Percentiles rank a stretch among this genome's conserved stretches.
Conservation (phyloP, 306 rosid genomes). For the Sindora glabra region DNA sequence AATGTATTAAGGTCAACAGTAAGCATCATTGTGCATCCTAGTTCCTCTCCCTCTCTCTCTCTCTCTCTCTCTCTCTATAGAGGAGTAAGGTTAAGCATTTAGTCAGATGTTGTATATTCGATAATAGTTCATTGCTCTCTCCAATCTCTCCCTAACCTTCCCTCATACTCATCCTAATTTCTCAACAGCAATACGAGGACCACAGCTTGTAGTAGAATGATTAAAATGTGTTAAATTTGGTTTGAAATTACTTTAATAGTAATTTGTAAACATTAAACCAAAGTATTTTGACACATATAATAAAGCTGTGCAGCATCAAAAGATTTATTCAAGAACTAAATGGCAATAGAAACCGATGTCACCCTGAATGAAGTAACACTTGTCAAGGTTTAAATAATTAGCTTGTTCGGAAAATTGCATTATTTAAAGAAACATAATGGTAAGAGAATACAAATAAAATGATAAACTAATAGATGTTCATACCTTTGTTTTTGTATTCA, state of each 20-base stretch:
- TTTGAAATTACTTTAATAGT: not conserved
- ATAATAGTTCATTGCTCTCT: too few relatives aligned
- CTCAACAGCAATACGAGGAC: conserved; percentile 17
- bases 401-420: not conserved
- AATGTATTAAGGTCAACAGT: too few relatives aligned
- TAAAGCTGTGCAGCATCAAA: conserved; percentile 5
- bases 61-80: too few relatives aligned
- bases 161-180: too few relatives aligned
- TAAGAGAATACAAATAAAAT: conserved; percentile 4
- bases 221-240: conserved; percentile 1
- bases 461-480: not conserved
- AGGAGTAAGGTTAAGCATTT: too few relatives aligned
- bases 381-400: conserved; percentile 5
- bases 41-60: too few relatives aligned
- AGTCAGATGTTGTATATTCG: too few relatives aligned
- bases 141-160: too few relatives aligned
- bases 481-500: conserved; percentile 86
- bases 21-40: too few relatives aligned
- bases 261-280: not conserved
- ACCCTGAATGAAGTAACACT: not conserved
- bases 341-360: not conserved
- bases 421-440: not conserved
- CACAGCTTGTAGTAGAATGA: not conserved
- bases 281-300: not conserved
- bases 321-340: conserved; percentile 1